These are phyloP conservation scores for Dalbergia oliveri DNA, from an alignment of 306 rosid species.

Conservation along the genomic window DNA sequence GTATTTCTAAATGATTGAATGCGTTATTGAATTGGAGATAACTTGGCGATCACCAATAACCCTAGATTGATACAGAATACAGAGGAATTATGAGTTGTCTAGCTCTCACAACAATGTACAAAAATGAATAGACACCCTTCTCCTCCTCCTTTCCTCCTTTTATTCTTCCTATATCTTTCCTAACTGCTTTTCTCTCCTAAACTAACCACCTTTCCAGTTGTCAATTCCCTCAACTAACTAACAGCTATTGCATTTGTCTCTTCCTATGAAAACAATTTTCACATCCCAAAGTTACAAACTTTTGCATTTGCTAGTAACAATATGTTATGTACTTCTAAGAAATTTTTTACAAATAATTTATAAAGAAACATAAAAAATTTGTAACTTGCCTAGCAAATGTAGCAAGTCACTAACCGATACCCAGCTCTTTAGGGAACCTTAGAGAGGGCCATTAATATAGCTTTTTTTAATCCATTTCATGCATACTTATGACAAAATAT, in stretches of 20 bases:
- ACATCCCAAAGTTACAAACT: neutral
- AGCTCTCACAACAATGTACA: no score
- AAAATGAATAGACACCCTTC: no score
- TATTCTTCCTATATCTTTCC: no score
- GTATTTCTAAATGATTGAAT: no score
- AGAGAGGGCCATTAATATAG: neutral
- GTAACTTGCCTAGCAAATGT: neutral
- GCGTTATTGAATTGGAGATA: no score
- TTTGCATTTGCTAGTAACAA: neutral
- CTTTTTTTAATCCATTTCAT: conserved; percentile 7
- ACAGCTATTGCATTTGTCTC: neutral
- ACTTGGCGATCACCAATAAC: no score
- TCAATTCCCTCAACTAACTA: no score
- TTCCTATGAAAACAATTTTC: neutral
- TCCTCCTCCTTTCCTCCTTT: no score
- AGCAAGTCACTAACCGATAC: conserved; percentile 10
- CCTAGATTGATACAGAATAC: no score
- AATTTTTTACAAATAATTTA: conserved; percentile 4
- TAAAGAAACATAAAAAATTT: neutral
- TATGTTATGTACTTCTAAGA: neutral
- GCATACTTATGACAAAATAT: conserved; percentile 19
- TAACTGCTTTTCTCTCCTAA: no score
- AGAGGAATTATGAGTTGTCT: no score
- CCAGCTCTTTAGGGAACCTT: neutral
- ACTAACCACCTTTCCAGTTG: no score